These are phyloP conservation scores for Glycyrrhiza uralensis DNA, from an alignment of 306 rosid genomes.

Conservation along the genomic window DNA sequence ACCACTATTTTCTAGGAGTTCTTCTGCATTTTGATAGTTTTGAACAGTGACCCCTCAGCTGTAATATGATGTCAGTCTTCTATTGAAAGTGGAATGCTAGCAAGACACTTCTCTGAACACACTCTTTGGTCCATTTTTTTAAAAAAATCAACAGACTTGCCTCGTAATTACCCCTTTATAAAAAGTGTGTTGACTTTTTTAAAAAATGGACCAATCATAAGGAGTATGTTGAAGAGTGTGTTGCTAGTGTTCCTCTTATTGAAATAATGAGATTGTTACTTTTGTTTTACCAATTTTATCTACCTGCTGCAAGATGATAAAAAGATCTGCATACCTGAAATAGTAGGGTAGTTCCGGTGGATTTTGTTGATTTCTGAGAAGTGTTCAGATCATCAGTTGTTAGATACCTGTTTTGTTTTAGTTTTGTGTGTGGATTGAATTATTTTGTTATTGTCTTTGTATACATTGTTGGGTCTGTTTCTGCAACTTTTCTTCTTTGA, in stretches of 20 bases:
- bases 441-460: neutral
- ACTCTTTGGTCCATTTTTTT: no score
- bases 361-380: neutral
- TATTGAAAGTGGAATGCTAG: no score
- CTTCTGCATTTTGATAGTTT: conserved; percentile 2
- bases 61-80: neutral
- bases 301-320: conserved; percentile 9
- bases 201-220: no score
- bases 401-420: neutral
- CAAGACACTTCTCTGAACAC: no score
- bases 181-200: no score
- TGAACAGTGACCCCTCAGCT: neutral
- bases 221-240: no score
- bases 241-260: no score
- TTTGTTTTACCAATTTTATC: neutral
- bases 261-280: neutral
- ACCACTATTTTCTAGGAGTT: neutral
- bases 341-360: neutral
- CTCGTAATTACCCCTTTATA: no score
- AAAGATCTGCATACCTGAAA: neutral
- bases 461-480: neutral
- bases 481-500: neutral
- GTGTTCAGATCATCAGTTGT: neutral
- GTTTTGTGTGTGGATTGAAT: neutral
- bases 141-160: no score